Base-by-base conservation (phyloP, 2,329 filamentous ascomycete species). In the Tolypocladium tropicale region DNA sequence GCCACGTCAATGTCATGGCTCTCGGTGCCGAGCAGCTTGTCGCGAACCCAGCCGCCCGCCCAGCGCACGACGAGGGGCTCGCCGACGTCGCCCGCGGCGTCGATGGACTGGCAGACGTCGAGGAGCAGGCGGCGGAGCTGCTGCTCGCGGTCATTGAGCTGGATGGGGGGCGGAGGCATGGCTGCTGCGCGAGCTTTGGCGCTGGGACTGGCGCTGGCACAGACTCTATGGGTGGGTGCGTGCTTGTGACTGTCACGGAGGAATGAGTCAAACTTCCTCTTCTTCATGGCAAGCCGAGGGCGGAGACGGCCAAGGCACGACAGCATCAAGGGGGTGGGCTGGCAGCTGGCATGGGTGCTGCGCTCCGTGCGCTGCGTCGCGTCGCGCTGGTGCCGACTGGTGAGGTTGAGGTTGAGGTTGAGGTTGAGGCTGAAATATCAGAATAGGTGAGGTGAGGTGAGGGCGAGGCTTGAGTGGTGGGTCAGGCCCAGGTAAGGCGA, bases 31-130 rank as follows among this genome's bases (percentile, higher is more conserved):
- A 94, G 79, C 2, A 94, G 79, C 72, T 90, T 92, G 74, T 95
- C 90, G 43, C 90, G 85, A 12, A 94, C 89, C 90, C 90, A 95
- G 30, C 90, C 90, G 57, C 90, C 90, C 0, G 90, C 90, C 81
- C 88, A 93, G 53, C 89, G 85, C 50, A 94, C 76, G 21, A 85
- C 76, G 16, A 86, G 68, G 23, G 84, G 78, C 61, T 84, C 77
- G 16, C 72, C 66, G 11, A 81, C 66, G 53, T 77, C 65, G 51
- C 73, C 71, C 1, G 74, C 67, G 33, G 70, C 64, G 63, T 88
- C 81, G 37, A 73, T 67, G 64, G 84, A 86, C 12, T 78, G 71
- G 28, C 89, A 89, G n/a, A 91, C 88, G 67, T 95, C 90, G 21
- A 96, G 78, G 23, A 97, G 80, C 14, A 96, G 79, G n/a, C 75